Conservation (phyloP, 768 basidiomycete genomes). For the Guyanaporus albipodus region DNA sequence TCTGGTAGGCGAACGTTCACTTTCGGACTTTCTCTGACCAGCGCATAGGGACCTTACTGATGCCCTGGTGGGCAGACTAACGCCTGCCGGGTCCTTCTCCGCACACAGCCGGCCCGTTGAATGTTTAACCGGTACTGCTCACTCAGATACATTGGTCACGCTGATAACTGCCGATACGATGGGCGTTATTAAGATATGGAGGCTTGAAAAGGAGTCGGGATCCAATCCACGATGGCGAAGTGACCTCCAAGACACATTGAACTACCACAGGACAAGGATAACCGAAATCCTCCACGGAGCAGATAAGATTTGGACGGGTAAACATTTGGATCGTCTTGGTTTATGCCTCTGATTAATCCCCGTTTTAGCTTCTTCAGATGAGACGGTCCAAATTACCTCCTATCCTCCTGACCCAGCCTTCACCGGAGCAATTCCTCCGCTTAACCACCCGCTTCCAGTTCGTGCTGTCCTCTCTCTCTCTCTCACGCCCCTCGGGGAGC, state of each 20-base stretch:
- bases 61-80: conserved; percentile 37
- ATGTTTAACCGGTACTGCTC: conserved; percentile 54
- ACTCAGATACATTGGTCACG: conserved; percentile 43
- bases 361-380: conserved; percentile 78
- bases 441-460: conserved; percentile 60
- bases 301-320: conserved; percentile 91
- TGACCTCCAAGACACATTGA: conserved; percentile 51
- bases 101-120: conserved; percentile 89
- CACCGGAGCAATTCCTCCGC: conserved; percentile 45
- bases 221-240: conserved; percentile 46
- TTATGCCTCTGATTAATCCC: background rate
- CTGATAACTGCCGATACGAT: conserved; percentile 90
- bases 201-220: conserved; percentile 43
- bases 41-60: conserved; percentile 58
- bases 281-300: conserved; percentile 64
- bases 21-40: background rate
- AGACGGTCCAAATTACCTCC: conserved; percentile 64
- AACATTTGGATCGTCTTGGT: background rate
- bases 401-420: conserved; percentile 34
- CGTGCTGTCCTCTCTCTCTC: conserved; percentile 68
- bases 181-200: conserved; percentile 85
- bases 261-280: conserved; percentile 78
- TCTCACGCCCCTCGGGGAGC: conserved; percentile 59
- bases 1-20: conserved; percentile 59
- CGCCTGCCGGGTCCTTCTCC: conserved; percentile 64